Evolutionary conservation across 176 grass and related monocot species (phyloP).

Genomic region (Cenchrus purpureus): DNA sequence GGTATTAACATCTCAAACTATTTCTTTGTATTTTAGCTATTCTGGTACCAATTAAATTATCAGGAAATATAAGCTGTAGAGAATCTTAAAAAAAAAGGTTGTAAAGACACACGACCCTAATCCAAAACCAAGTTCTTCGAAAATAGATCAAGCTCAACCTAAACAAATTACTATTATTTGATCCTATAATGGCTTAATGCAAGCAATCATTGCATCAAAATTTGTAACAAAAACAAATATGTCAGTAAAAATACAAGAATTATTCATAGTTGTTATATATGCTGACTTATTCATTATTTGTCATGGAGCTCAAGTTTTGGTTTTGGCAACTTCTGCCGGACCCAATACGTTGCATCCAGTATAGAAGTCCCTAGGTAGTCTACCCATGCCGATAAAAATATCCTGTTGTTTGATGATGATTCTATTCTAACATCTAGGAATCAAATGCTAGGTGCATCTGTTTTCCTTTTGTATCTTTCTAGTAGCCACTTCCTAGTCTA

Average conservation of each 20-base stretch:
- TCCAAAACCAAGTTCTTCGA: constrained; percentile 15
- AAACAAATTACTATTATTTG: constrained; percentile 6
- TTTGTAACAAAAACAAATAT: background rate
- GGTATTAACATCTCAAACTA: background rate
- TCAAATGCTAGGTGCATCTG: constrained; percentile 35
- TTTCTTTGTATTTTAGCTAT: background rate
- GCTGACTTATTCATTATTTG: background rate
- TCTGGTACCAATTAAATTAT: background rate
- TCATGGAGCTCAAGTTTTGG: background rate
- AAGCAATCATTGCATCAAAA: background rate
- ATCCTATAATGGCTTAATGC: constrained; percentile 9
- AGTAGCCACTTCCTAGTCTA: constrained; percentile 51
- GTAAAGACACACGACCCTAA: constrained; percentile 11
- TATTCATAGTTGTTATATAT: background rate
- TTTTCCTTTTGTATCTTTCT: constrained; percentile 47
- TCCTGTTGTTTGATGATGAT: constrained; percentile 32
- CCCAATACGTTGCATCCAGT: constrained; percentile 25
- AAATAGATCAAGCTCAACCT: constrained; percentile 1
- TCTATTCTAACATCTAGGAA: constrained; percentile 42
- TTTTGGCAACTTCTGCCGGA: background rate
- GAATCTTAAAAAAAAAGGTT: background rate
- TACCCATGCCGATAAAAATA: constrained; percentile 19
- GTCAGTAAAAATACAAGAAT: constrained; percentile 23
- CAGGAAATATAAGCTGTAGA: background rate
- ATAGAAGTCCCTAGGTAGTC: constrained; percentile 19